Conservation (phyloP, 2,329 filamentous ascomycete genomes). For the Talaromyces funiculosus region DNA sequence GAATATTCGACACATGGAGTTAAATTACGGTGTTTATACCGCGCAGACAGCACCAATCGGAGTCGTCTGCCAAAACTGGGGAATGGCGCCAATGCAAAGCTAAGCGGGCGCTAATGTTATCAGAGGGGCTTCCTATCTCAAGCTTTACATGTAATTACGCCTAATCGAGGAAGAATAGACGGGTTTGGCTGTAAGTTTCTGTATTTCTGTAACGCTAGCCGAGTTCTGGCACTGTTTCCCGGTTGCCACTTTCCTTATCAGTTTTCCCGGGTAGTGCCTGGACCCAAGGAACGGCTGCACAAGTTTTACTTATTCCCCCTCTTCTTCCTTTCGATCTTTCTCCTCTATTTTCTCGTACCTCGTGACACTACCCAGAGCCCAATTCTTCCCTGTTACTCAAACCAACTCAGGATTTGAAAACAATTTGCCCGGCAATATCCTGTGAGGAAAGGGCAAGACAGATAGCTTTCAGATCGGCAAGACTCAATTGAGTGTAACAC, state of each 20-base stretch:
- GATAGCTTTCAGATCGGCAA: neutral
- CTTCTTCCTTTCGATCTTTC: neutral
- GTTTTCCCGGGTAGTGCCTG: neutral
- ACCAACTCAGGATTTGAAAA: neutral
- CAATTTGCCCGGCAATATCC: neutral
- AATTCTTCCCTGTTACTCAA: neutral
- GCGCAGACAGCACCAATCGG: neutral
- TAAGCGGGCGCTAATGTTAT: constrained; percentile 11
- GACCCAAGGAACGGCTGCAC: neutral
- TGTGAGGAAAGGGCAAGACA: neutral
- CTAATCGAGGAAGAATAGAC: neutral
- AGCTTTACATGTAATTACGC: neutral
- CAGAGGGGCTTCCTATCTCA: neutral
- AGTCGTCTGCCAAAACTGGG: neutral
- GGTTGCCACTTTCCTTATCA: neutral
- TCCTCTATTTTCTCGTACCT: neutral
- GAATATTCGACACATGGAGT: constrained; percentile 9
- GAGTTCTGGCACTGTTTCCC: neutral
- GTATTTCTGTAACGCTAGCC: neutral
- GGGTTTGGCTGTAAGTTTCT: neutral
- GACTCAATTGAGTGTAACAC: neutral
- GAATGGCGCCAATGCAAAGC: neutral
- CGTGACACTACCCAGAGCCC: neutral
- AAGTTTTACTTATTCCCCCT: neutral
- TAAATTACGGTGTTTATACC: constrained; percentile 15